Base-by-base conservation (phyloP, 495 filamentous ascomycete species). In the Apiosordaria backusii region DNA sequence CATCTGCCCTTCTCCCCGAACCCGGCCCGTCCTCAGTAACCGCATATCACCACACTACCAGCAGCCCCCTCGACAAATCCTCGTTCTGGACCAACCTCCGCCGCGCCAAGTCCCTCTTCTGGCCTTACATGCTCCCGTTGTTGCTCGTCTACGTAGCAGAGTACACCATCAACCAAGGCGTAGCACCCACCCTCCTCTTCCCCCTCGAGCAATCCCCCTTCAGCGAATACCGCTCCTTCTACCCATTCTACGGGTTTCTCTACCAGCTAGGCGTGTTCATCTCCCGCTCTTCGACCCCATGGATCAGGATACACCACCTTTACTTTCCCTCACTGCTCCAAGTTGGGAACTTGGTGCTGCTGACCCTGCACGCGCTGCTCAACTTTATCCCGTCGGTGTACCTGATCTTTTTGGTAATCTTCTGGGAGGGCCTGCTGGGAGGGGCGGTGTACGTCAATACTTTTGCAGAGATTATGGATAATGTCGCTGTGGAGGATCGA, bases 191-290 rank as follows among this genome's bases (percentile, higher is more conserved):
- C 0, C 82, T 97, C 13, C 86, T 99, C 40, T 99, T 96, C 76
- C 92, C 93, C 0, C 78, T 97, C 10, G 70, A 82, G 1, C 77
- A 82, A 4, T 88, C 88, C 0, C 94, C 94, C 1, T 97, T 99
- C 73, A 75, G 78, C 55, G 83, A 90, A 70, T 95, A 88, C 78
- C 88, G 94, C 21, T 87, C 88, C n/a, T 95, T 95, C 77, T 97
- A 97, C 71, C 91, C 93, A n/a, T 81, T 85, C 70, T 97, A 97
- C 75, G 88, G 88, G 68, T 91, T 92, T 64, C 87, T 97, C 67
- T 99, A 99, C 78, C 94, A 99, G 80, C 79, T 90, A 3, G 93
- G 93, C 64, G 94, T 97, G 64, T 97, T 97, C 81, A 84, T 97
- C 74, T 95, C 94, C 15, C 90, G 94, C 23, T 96, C 93, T 4